Percentiles rank a stretch among this genome's conserved stretches.
These are phyloP conservation scores for Filobasidium wieringae DNA, from an alignment of 768 basidiomycete species.

Conservation along the genomic window DNA sequence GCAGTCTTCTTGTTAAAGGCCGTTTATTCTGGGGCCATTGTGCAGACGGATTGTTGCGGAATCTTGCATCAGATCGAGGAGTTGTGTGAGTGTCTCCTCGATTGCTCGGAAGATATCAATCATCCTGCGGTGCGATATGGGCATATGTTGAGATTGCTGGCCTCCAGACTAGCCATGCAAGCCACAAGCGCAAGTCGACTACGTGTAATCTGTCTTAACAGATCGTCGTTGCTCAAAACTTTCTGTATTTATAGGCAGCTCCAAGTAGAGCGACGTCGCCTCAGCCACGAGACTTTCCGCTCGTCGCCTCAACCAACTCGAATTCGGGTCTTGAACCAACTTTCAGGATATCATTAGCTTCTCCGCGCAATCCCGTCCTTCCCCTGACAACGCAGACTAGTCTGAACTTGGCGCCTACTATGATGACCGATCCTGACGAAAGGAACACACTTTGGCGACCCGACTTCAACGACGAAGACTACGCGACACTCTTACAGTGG, in stretches of 20 bases:
- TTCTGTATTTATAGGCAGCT: background rate
- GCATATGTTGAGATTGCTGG: slow-evolving; percentile 27
- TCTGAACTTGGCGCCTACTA: no score
- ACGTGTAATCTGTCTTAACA: background rate
- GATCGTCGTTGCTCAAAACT: background rate
- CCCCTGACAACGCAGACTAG: no score
- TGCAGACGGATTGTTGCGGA: slow-evolving; percentile 22
- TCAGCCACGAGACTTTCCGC: background rate
- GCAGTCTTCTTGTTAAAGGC: slow-evolving; percentile 32
- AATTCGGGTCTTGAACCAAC: no score
- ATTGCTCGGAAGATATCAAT: slow-evolving; percentile 26
- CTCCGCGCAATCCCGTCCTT: no score
- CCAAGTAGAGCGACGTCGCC: slow-evolving; percentile 10
- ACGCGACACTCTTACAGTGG: slow-evolving; percentile 1
- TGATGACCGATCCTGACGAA: no score
- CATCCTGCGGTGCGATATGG: slow-evolving; percentile 33
- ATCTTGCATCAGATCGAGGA: slow-evolving; percentile 28
- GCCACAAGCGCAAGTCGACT: slow-evolving; percentile 25
- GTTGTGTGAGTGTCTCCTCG: slow-evolving; percentile 26
- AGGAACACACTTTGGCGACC: no score
- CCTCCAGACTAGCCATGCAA: slow-evolving; percentile 27
- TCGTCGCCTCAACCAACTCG: no score
- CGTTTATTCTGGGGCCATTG: slow-evolving; percentile 31
- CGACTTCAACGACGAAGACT: background rate
- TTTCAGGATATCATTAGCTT: no score